Percentiles rank a stretch among this genome's conserved stretches.
These are phyloP conservation scores for Sanghuangporus baumii DNA, from an alignment of 1,284 basidiomycete species.

Conservation along the genomic window DNA sequence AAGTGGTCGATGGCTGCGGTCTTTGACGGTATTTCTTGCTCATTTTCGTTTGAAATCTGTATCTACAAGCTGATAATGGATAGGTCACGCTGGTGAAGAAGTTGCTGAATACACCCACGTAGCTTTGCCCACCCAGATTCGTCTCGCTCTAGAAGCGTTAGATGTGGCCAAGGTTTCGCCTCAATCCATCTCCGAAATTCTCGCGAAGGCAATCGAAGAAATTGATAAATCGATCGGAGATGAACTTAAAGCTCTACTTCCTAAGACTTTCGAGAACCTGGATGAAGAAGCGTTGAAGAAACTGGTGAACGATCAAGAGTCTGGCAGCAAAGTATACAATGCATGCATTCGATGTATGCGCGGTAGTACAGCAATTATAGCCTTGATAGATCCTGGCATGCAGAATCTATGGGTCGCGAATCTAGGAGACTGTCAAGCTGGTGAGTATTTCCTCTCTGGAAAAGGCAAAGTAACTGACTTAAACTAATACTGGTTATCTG, in stretches of 20 bases:
- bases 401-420: constrained; percentile 68
- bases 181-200: not conserved
- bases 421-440: constrained; percentile 66
- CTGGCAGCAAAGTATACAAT: constrained; percentile 52
- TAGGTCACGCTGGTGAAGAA: constrained; percentile 35
- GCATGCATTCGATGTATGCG: constrained; percentile 66
- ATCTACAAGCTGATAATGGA: constrained; percentile 5
- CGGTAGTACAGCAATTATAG: constrained; percentile 65
- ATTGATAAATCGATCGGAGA: constrained; percentile 61
- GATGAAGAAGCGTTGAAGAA: constrained; percentile 47
- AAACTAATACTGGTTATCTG: not conserved
- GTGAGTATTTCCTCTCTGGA: constrained; percentile 32
- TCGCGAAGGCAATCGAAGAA: constrained; percentile 11
- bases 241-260: constrained; percentile 56
- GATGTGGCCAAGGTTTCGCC: constrained; percentile 21
- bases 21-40: constrained; percentile 52
- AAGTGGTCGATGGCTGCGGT: constrained; percentile 61
- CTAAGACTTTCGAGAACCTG: constrained; percentile 46
- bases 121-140: constrained; percentile 60
- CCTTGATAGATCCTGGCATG: constrained; percentile 59
- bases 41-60: constrained; percentile 18
- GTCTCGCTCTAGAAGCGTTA: constrained; percentile 37
- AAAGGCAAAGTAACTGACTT: not conserved
- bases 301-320: constrained; percentile 57
- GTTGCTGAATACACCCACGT: constrained; percentile 45